phyloP scores from a whole-genome alignment of 2,329 filamentous ascomycete species.

The Diaporthe humulicola region DNA sequence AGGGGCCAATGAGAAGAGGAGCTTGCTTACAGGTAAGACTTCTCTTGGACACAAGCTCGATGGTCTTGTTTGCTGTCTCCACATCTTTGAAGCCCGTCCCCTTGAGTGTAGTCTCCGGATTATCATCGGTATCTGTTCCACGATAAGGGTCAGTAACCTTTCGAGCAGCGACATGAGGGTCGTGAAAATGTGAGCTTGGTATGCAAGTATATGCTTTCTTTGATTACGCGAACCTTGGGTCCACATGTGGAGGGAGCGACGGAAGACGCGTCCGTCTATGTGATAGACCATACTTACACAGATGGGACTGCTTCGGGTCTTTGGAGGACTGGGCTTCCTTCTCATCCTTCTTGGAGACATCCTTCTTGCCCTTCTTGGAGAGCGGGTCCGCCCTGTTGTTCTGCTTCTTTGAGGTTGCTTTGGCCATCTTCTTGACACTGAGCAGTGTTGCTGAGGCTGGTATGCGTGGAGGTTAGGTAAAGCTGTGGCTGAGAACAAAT shows the following conservation, averaged over 20 bases:
- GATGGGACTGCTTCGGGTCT: slow-evolving; percentile 34
- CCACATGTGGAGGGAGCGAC: not conserved
- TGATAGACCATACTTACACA: slow-evolving; percentile 8
- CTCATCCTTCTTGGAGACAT: not conserved
- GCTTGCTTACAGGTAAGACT: slow-evolving; percentile 23
- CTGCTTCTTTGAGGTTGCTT: slow-evolving; percentile 34
- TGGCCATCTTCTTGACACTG: slow-evolving; percentile 29
- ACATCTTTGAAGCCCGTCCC: slow-evolving; percentile 40
- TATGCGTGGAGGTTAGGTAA: not conserved
- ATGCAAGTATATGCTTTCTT: not conserved
- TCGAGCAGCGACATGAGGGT: not conserved
- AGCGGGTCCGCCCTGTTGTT: slow-evolving; percentile 37
- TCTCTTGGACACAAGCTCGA: slow-evolving; percentile 36
- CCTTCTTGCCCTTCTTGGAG: slow-evolving; percentile 31
- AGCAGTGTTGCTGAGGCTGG: not conserved
- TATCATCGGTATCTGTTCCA: slow-evolving; percentile 36
- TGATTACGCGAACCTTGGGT: not conserved
- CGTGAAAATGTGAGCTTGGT: not conserved
- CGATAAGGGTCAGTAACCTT: not conserved
- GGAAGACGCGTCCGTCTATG: no score
- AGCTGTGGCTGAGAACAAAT: not conserved
- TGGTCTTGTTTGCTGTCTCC: slow-evolving; percentile 37
- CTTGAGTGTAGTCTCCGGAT: slow-evolving; percentile 36
- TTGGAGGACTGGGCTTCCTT: slow-evolving; percentile 23
- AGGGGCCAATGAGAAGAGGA: slow-evolving; percentile 9